These are phyloP conservation scores for Solanum ossicruentum DNA, from an alignment of 257 asterid species.

Conservation along the genomic window DNA sequence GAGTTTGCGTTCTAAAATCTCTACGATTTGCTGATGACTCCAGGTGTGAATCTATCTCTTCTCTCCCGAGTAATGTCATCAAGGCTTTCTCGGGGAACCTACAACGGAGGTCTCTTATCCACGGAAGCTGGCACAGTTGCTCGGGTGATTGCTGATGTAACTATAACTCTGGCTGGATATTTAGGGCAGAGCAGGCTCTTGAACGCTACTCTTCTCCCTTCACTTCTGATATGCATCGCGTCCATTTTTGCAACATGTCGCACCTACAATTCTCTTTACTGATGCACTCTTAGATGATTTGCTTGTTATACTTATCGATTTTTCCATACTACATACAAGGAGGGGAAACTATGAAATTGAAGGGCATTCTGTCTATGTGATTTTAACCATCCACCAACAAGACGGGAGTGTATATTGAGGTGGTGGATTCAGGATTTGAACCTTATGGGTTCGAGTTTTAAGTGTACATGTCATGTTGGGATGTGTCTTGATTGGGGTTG, in stretches of 20 bases:
- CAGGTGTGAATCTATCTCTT: constrained; percentile 75
- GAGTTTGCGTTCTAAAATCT: not conserved
- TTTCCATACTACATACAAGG: not conserved
- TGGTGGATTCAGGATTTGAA: not conserved
- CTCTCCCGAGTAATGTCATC: constrained; percentile 96
- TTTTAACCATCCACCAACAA: not conserved
- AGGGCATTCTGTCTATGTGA: not conserved
- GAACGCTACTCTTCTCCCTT: constrained; percentile 68
- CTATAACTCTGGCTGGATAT: constrained; percentile 77
- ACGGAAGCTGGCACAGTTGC: constrained; percentile 95
- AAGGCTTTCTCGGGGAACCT: constrained; percentile 91
- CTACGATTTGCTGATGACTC: not conserved
- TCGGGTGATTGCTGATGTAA: constrained; percentile 82
- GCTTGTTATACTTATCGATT: not conserved
- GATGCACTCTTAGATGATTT: not conserved
- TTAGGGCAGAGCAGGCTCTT: constrained; percentile 58
- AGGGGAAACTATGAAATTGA: not conserved
- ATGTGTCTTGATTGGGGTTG: not conserved
- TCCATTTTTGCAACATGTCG: constrained; percentile 74
- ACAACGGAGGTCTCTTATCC: constrained; percentile 74
- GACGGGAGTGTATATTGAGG: not conserved
- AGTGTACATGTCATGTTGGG: not conserved
- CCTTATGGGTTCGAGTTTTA: not conserved
- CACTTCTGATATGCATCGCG: constrained; percentile 57
- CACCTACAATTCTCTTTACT: constrained; percentile 82